These are phyloP conservation scores for Macadamia tetraphylla DNA, from an alignment of 164 flowering plant genomes.

Conservation along the genomic window DNA sequence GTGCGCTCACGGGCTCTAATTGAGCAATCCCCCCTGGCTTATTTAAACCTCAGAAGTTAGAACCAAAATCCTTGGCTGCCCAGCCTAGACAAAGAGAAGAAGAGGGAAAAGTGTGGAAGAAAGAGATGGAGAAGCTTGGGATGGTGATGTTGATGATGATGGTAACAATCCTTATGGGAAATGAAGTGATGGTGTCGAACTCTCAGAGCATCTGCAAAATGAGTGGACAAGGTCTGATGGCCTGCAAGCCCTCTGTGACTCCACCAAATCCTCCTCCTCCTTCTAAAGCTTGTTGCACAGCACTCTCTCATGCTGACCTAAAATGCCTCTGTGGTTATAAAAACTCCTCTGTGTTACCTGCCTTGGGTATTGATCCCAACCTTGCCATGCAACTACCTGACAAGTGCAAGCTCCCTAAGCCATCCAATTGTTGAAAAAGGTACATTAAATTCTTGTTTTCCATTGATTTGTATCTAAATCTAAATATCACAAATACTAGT, in stretches of 20 bases:
- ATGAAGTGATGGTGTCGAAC: not conserved
- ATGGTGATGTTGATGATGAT: no score
- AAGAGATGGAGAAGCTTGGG: no score
- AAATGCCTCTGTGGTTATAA: conserved; percentile 25
- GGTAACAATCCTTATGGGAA: not conserved
- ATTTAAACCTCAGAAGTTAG: no score
- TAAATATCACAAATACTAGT: no score
- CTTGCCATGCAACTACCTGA: conserved; percentile 28
- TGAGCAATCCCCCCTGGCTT: no score
- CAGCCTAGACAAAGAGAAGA: no score
- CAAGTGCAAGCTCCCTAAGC: conserved; percentile 26
- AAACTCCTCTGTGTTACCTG: conserved; percentile 20
- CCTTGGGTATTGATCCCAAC: conserved; percentile 29
- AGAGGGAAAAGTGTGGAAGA: no score
- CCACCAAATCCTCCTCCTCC: conserved; percentile 21
- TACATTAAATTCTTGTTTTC: no score
- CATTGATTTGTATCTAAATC: no score
- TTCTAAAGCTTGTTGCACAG: conserved; percentile 21
- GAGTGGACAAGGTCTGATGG: conserved; percentile 11
- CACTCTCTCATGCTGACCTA: conserved; percentile 22
- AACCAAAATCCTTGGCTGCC: no score
- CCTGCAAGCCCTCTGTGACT: conserved; percentile 28
- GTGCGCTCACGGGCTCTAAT: no score
- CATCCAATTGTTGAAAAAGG: not conserved
- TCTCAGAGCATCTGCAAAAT: conserved; percentile 19